phyloP scores from a whole-genome alignment of 2,329 filamentous ascomycete species.

The Coleophoma cylindrospora region DNA sequence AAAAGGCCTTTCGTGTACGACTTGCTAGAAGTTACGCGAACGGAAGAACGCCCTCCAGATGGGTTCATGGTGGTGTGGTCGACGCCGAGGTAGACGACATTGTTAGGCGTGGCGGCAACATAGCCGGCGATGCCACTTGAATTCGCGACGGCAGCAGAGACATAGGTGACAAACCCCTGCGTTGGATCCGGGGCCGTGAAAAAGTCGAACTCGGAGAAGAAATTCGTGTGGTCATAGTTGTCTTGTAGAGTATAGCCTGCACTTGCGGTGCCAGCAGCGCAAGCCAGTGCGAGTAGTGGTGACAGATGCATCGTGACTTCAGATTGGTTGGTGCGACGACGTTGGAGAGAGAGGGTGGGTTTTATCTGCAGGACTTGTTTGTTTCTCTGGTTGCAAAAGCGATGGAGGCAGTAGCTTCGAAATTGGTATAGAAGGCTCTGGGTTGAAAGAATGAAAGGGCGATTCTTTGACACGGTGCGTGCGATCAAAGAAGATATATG shows the following conservation, averaged over 20 bases:
- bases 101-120: slow-evolving; percentile 22
- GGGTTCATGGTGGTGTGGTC: slow-evolving; percentile 55
- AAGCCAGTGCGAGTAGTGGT: slow-evolving; percentile 21
- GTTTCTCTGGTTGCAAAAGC: background rate
- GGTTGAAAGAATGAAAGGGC: no score
- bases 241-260: slow-evolving; percentile 35
- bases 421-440: background rate
- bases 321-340: background rate
- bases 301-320: slow-evolving; percentile 14
- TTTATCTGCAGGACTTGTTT: background rate
- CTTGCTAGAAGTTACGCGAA: slow-evolving; percentile 56
- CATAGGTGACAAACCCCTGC: slow-evolving; percentile 68
- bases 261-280: slow-evolving; percentile 17
- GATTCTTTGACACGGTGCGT: no score
- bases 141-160: slow-evolving; percentile 52
- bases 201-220: slow-evolving; percentile 48
- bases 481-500: slow-evolving; percentile 1
- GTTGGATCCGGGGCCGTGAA: slow-evolving; percentile 62
- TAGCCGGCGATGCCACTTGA: slow-evolving; percentile 39
- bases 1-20: slow-evolving; percentile 51
- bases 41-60: slow-evolving; percentile 58
- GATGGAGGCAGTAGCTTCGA: background rate
- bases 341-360: background rate
- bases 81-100: slow-evolving; percentile 63
- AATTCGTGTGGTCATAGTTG: slow-evolving; percentile 36